Conservation (phyloP, 225 moss, liverwort and hornwort species). For the Marchantia paleacea region DNA sequence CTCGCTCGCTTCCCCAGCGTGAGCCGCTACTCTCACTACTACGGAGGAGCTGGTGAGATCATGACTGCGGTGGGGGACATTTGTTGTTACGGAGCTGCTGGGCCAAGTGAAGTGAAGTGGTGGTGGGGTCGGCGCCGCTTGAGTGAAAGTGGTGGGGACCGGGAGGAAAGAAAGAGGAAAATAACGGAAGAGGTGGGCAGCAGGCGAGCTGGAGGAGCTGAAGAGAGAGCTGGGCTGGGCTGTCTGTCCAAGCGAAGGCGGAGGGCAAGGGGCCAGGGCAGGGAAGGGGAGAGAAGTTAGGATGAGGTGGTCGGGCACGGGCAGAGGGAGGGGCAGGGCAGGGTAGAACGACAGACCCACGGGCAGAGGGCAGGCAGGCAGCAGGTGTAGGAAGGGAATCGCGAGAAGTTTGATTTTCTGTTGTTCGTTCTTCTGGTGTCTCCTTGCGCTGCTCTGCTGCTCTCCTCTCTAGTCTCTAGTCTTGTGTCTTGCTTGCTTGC, state of each 20-base stretch:
- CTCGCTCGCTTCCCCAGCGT: too few relatives aligned
- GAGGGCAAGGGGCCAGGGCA: not conserved
- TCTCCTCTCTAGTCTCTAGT: not conserved
- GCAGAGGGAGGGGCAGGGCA: not conserved
- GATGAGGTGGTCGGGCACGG: not conserved
- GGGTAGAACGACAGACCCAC: not conserved
- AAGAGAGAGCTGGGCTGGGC: not conserved
- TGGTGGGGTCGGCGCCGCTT: slow-evolving; percentile 2
- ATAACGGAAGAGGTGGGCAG: slow-evolving; percentile 6
- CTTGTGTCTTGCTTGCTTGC: not conserved
- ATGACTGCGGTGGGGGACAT: slow-evolving; percentile 1
- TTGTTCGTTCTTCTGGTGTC: not conserved
- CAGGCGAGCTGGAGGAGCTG: not conserved
- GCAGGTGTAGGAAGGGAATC: slow-evolving; percentile 1
- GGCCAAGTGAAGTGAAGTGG: not conserved
- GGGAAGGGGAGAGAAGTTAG: not conserved
- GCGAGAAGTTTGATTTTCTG: not conserved
- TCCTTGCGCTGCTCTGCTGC: not conserved
- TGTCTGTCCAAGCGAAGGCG: not conserved
- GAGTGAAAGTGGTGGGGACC: not conserved
- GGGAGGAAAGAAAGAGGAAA: not conserved
- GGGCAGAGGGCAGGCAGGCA: not conserved
- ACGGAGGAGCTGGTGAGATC: not conserved
- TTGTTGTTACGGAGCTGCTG: not conserved
- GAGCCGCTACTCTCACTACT: too few relatives aligned